phyloP scores from a whole-genome alignment of 805 yeast species.

The Cyberlindnera mycetangii region DNA sequence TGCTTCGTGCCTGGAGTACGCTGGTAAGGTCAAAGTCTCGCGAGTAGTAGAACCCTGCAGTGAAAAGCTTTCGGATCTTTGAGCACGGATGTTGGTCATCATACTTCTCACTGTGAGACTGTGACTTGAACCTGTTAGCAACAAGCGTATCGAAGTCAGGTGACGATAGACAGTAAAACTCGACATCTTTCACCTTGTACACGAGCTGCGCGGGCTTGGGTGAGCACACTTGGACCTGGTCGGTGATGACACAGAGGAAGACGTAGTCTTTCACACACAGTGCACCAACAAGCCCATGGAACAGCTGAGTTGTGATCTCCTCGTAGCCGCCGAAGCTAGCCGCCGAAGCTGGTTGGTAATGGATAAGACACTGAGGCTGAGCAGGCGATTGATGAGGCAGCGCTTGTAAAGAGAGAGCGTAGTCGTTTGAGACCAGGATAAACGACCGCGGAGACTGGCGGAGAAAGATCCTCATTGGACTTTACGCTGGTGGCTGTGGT shows the following conservation, averaged over 20 bases:
- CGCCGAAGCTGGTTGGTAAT: slow-evolving; percentile 43
- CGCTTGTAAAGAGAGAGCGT: slow-evolving; percentile 59
- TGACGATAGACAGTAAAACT: slow-evolving; percentile 60
- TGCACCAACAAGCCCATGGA: slow-evolving; percentile 61
- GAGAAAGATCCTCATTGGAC: slow-evolving; percentile 34
- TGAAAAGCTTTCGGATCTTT: slow-evolving; percentile 65
- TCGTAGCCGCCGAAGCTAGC: slow-evolving; percentile 39
- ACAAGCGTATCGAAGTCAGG: slow-evolving; percentile 46
- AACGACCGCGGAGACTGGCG: slow-evolving; percentile 67
- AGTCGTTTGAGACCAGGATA: slow-evolving; percentile 56
- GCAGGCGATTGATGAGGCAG: slow-evolving; percentile 7
- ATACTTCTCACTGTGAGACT: slow-evolving; percentile 30
- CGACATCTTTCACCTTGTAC: slow-evolving; percentile 53
- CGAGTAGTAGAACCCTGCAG: slow-evolving; percentile 87
- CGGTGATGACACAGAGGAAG: slow-evolving; percentile 58
- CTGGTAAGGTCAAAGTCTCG: slow-evolving; percentile 88
- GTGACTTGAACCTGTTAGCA: slow-evolving; percentile 21
- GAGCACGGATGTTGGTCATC: slow-evolving; percentile 74
- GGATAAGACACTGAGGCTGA: slow-evolving; percentile 40
- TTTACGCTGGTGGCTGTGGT: background rate
- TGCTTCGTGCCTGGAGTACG: slow-evolving; percentile 68
- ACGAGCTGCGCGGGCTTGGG: slow-evolving; percentile 55
- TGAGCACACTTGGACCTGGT: slow-evolving; percentile 53
- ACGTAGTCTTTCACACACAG: slow-evolving; percentile 50
- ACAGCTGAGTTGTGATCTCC: slow-evolving; percentile 36